Evolutionary conservation across 106 monocot species (phyloP), one percentile per base, ranked within the genome.

Genomic region (Amphibolis antarctica): DNA sequence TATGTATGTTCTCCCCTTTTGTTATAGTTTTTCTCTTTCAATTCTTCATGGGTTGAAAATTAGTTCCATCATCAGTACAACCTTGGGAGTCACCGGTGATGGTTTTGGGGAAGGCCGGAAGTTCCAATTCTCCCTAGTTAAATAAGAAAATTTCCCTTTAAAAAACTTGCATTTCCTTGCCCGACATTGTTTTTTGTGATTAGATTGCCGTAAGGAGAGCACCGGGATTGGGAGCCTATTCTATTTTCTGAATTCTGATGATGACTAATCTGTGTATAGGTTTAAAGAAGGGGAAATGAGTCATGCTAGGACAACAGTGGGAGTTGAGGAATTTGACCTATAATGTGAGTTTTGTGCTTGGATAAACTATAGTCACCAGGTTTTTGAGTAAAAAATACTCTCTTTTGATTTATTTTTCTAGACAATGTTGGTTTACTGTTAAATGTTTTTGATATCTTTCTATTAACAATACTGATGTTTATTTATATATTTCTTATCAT

Each of bases 261-360:
- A 36, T 7, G 7, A 7, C 7, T 36, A 36, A 36, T 36, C 36
- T 36, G 36, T 36, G 36, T 4, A 36, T 36, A 49, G 48, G 48
- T 49, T 14, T 49, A 49, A 49, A 49, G 48, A 49, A 49, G 48
- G 48, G 48, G 48, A 49, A 49, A 49, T 49, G 48, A 49, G n/a
- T 49, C 48, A 49, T 49, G n/a, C 48, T n/a, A 49, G 3, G 48
- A n/a, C 13, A 49, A 49, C 3, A n/a, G n/a, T 4, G 48, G 48
- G 48, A 49, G 0, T 49, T 49, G 48, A 17, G 48, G 48, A 49
- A 49, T 13, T 49, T 49, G 48, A 49, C 10, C 48, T 12, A 49
- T 49, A 14, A 49, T 2, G 48, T 49, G 48, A 49, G 48, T 49
- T 13, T 49, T 49, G 2, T 17, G 13, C n/a, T 49, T 49, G n/a